phyloP scores from a whole-genome alignment of 2,329 filamentous ascomycete species.

The Xenoacremonium recifei region DNA sequence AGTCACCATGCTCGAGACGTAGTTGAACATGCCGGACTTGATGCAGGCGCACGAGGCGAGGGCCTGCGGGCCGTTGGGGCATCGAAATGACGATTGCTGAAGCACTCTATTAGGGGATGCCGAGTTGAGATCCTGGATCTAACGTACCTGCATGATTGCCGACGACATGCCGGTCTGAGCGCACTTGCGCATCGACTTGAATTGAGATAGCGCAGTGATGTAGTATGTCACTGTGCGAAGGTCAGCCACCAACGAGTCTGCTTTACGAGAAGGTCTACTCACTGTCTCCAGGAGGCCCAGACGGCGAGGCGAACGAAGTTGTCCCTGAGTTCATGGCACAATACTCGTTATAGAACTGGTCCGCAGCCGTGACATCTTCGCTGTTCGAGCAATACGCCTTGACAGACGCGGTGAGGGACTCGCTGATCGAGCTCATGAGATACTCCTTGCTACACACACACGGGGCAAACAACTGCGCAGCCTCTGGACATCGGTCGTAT shows the following conservation, averaged over 20 bases:
- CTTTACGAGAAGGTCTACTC: no score
- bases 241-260: no score
- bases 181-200: constrained; percentile 42
- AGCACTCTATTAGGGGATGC: neutral
- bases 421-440: constrained; percentile 43
- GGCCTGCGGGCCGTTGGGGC: constrained; percentile 45
- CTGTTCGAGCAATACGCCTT: constrained; percentile 45
- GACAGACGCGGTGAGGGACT: constrained; percentile 41
- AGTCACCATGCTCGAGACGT: constrained; percentile 42
- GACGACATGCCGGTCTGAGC: constrained; percentile 43
- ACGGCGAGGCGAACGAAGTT: constrained; percentile 44
- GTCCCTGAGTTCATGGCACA: constrained; percentile 50
- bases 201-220: constrained; percentile 50
- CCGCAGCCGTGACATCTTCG: constrained; percentile 45
- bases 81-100: constrained; percentile 36
- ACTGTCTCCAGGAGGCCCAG: constrained; percentile 51
- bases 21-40: constrained; percentile 45
- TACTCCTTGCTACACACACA: constrained; percentile 53
- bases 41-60: constrained; percentile 53
- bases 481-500: constrained; percentile 33
- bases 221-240: constrained; percentile 48
- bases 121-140: no score
- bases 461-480: constrained; percentile 43
- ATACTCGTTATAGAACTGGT: constrained; percentile 50
- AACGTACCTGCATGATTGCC: constrained; percentile 41